phyloP scores from a whole-genome alignment of 1,284 basidiomycete species.

The Ustilago esculenta region DNA sequence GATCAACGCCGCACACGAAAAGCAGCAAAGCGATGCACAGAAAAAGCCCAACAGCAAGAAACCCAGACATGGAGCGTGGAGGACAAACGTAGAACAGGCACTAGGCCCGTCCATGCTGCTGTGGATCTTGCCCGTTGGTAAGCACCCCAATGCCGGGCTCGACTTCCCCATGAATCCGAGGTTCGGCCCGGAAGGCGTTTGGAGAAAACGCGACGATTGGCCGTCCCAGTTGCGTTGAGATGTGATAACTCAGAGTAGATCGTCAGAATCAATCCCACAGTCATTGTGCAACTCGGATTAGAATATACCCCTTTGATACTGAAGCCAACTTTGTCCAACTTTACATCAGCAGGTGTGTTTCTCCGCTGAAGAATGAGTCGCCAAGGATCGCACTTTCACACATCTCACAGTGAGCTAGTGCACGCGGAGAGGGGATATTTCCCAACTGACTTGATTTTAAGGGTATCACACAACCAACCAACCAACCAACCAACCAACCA shows the following conservation, averaged over 20 bases:
- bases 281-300: background rate
- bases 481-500: no score
- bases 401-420: no score
- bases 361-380: no score
- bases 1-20: slow-evolving; percentile 7
- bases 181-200: slow-evolving; percentile 28
- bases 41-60: background rate
- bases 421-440: no score
- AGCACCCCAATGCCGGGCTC: slow-evolving; percentile 28
- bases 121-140: slow-evolving; percentile 32
- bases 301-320: slow-evolving; percentile 26
- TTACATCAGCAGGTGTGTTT: no score
- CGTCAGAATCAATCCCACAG: no score
- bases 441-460: no score
- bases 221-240: slow-evolving; percentile 19
- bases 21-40: background rate
- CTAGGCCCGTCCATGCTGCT: slow-evolving; percentile 3
- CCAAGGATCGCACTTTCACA: no score
- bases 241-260: no score
- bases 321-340: no score
- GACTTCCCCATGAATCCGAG: slow-evolving; percentile 41
- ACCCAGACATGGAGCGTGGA: slow-evolving; percentile 3
- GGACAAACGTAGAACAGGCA: slow-evolving; percentile 27
- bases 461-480: no score
- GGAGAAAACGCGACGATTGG: slow-evolving; percentile 31